Evolutionary conservation across 768 basidiomycete species (phyloP).

Genomic region (Phanerochaete carnosa): DNA sequence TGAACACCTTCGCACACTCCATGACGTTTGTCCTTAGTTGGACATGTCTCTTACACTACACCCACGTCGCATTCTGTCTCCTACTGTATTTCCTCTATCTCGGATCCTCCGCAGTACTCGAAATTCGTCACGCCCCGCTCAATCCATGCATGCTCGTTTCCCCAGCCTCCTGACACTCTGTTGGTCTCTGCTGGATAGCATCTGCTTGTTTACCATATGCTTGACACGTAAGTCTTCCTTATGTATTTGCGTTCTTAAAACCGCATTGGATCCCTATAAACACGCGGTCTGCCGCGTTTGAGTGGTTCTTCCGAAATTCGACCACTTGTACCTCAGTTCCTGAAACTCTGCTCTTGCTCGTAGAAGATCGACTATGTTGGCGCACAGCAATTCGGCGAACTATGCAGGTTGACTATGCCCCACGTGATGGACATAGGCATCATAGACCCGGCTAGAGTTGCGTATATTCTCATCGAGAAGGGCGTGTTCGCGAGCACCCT

Average conservation of each 20-base stretch:
- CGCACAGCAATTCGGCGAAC: background rate
- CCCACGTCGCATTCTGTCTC: background rate
- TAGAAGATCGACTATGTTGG: background rate
- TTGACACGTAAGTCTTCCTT: background rate
- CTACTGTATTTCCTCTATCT: constrained; percentile 6
- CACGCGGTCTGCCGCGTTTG: background rate
- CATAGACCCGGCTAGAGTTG: no score
- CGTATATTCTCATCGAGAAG: no score
- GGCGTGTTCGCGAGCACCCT: no score
- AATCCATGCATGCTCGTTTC: background rate
- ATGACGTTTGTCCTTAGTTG: constrained; percentile 2
- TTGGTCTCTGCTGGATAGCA: background rate
- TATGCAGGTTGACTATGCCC: no score
- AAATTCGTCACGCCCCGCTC: background rate
- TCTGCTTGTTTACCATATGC: background rate
- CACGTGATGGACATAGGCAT: no score
- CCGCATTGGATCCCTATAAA: background rate
- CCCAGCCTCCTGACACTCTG: background rate
- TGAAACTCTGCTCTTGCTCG: background rate
- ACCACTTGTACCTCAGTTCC: background rate
- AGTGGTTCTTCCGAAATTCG: background rate
- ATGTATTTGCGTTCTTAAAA: background rate
- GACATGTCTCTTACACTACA: constrained; percentile 18
- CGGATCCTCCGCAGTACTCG: constrained; percentile 4
- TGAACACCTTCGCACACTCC: constrained; percentile 32